Evolutionary conservation across 768 basidiomycete genomes (phyloP).

Genomic region (Mycena haematopus): DNA sequence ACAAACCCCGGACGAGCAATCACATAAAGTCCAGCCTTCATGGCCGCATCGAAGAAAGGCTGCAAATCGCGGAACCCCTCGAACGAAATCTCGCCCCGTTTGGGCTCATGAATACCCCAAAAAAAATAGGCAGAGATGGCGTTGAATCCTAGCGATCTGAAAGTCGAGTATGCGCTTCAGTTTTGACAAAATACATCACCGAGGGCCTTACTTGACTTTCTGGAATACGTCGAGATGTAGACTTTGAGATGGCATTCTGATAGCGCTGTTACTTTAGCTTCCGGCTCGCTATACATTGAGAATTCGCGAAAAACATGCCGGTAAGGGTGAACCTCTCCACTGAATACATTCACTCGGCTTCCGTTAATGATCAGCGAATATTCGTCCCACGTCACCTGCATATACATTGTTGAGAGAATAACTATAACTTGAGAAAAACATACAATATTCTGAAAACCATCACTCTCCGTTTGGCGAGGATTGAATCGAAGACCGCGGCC

Average conservation of each 20-base stretch:
- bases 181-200: not conserved
- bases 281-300: not conserved
- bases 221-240: slow-evolving; percentile 52
- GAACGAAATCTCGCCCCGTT: slow-evolving; percentile 57
- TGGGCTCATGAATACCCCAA: slow-evolving; percentile 53
- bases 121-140: slow-evolving; percentile 52
- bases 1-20: slow-evolving; percentile 57
- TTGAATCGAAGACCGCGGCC: slow-evolving; percentile 10
- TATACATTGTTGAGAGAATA: not conserved
- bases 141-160: slow-evolving; percentile 50
- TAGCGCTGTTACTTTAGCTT: not conserved
- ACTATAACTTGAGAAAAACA: slow-evolving; percentile 1
- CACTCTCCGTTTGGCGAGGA: slow-evolving; percentile 24
- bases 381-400: slow-evolving; percentile 52
- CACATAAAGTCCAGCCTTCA: slow-evolving; percentile 60
- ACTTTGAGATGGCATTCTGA: slow-evolving; percentile 49
- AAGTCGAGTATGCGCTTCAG: not conserved
- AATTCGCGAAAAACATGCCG: slow-evolving; percentile 33
- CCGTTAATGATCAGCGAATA: slow-evolving; percentile 51
- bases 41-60: slow-evolving; percentile 61
- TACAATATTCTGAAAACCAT: slow-evolving; percentile 43
- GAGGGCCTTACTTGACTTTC: slow-evolving; percentile 46
- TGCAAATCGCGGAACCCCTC: slow-evolving; percentile 61
- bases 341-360: slow-evolving; percentile 47
- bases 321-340: slow-evolving; percentile 52